Conservation (phyloP, 164 flowering plant genomes). For the Cinnamomum micranthum region DNA sequence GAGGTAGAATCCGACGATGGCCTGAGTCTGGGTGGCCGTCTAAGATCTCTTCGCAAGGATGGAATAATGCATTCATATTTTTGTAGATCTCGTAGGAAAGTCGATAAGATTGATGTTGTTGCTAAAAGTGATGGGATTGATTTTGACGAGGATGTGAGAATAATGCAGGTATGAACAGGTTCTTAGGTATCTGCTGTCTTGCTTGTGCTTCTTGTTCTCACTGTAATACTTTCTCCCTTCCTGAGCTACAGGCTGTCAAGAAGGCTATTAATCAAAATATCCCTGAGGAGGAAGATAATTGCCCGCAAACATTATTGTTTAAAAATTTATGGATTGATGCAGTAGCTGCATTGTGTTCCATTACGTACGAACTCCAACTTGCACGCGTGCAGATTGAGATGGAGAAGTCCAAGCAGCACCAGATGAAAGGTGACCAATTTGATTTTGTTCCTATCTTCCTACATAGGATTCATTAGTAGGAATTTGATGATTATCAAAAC, state of each 20-base stretch:
- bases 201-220: neutral
- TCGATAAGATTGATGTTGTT: neutral
- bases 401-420: slow-evolving; percentile 5
- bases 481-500: neutral
- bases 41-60: neutral
- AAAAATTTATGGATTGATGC: slow-evolving; percentile 91
- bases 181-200: neutral
- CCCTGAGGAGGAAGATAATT: slow-evolving; percentile 32
- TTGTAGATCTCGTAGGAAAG: neutral
- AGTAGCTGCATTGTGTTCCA: slow-evolving; percentile 76
- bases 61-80: neutral
- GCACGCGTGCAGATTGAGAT: slow-evolving; percentile 21
- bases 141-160: neutral
- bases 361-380: slow-evolving; percentile 54
- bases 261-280: slow-evolving; percentile 52
- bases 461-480: neutral
- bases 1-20: neutral
- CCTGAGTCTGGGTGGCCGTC: neutral
- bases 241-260: slow-evolving; percentile 51
- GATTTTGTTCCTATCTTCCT: neutral
- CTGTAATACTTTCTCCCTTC: neutral
- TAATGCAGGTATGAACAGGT: neutral
- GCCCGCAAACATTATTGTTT: slow-evolving; percentile 44
- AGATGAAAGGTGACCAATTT: slow-evolving; percentile 5
- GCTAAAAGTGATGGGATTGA: neutral